These are phyloP conservation scores for Sindora glabra DNA, from an alignment of 306 rosid genomes.

Conservation along the genomic window DNA sequence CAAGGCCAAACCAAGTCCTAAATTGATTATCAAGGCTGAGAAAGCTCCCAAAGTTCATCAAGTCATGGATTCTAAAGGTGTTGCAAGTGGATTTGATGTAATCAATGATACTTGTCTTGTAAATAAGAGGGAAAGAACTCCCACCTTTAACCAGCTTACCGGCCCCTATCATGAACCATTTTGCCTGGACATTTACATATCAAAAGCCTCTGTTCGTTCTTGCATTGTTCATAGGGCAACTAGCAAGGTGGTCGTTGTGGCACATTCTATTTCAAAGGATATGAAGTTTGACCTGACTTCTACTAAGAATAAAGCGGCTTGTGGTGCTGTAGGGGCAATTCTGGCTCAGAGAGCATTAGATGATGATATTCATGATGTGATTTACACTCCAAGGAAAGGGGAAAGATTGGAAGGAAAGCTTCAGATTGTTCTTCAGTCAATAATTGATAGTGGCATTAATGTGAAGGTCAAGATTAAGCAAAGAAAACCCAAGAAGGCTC, in stretches of 20 bases:
- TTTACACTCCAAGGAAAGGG: slow-evolving; percentile 67
- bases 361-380: slow-evolving; percentile 68
- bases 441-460: slow-evolving; percentile 44
- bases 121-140: slow-evolving; percentile 38
- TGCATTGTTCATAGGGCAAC: slow-evolving; percentile 70
- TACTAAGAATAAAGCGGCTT: slow-evolving; percentile 35
- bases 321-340: slow-evolving; percentile 47
- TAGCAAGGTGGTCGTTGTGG: slow-evolving; percentile 73
- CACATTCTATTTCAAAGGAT: slow-evolving; percentile 56
- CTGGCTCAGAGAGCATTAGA: slow-evolving; percentile 52
- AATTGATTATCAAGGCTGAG: slow-evolving; percentile 13
- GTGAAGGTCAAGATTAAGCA: slow-evolving; percentile 76
- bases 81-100: background rate
- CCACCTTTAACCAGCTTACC: slow-evolving; percentile 51
- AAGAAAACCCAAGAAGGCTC: slow-evolving; percentile 30
- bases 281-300: slow-evolving; percentile 50
- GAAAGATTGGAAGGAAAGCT: slow-evolving; percentile 73
- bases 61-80: slow-evolving; percentile 3
- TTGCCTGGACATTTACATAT: slow-evolving; percentile 80
- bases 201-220: slow-evolving; percentile 83
- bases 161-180: slow-evolving; percentile 85
- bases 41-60: slow-evolving; percentile 25
- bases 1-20: slow-evolving; percentile 14
- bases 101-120: background rate
- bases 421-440: slow-evolving; percentile 39